Conservation (phyloP, 768 basidiomycete genomes). For the Auricularia heimuer region DNA sequence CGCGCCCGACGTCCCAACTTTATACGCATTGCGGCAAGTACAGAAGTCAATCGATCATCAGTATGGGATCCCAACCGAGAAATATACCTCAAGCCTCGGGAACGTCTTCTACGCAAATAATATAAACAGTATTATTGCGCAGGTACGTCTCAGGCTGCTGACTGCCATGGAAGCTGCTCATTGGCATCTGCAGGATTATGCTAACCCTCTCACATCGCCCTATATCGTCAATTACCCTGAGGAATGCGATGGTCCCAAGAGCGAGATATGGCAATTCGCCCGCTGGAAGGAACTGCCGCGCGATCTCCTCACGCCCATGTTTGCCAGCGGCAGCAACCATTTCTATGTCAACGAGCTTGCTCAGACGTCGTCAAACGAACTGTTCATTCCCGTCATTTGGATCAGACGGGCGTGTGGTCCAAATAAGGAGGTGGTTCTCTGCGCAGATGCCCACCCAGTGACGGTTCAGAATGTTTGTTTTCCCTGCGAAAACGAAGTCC, state of each 20-base stretch:
- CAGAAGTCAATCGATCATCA: too few relatives aligned
- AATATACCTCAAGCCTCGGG: too few relatives aligned
- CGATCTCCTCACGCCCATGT: slow-evolving; percentile 13
- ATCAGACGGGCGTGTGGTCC: background rate
- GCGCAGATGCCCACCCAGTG: background rate
- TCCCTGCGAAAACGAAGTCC: too few relatives aligned
- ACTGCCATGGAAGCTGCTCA: too few relatives aligned
- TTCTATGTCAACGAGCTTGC: slow-evolving; percentile 15
- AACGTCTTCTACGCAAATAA: too few relatives aligned
- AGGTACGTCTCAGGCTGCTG: background rate
- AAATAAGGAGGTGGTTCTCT: background rate
- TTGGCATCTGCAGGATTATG: background rate
- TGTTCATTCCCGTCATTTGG: slow-evolving; percentile 6
- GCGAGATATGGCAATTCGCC: slow-evolving; percentile 1
- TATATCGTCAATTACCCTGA: slow-evolving; percentile 1
- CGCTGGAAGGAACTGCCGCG: background rate
- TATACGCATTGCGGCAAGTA: too few relatives aligned
- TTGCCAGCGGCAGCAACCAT: slow-evolving; percentile 1
- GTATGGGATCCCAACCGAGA: too few relatives aligned
- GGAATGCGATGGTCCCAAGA: background rate
- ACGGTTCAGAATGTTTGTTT: too few relatives aligned
- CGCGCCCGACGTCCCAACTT: too few relatives aligned
- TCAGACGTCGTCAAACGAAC: background rate
- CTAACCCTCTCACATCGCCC: background rate
- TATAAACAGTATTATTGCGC: background rate